Evolutionary conservation across 495 filamentous ascomycete genomes (phyloP).

Genomic region (Hyaloscypha bicolor): DNA sequence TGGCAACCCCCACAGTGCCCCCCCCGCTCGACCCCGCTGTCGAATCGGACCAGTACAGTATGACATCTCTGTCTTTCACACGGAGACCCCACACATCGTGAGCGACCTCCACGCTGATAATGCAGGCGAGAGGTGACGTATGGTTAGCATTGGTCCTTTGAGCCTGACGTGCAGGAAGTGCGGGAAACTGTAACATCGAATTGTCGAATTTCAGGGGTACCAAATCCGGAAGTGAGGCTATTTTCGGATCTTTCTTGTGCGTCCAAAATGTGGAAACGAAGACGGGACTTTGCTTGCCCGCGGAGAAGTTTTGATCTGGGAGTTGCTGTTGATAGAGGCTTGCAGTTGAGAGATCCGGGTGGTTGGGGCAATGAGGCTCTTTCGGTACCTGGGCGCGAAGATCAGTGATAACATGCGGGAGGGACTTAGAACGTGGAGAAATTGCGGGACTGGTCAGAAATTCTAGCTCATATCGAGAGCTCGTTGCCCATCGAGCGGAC

Average conservation of each 20-base stretch:
- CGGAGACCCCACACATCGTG: constrained; percentile 5
- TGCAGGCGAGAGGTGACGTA: neutral
- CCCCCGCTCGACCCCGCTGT: constrained; percentile 1
- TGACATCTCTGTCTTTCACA: constrained; percentile 6
- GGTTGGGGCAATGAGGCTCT: neutral
- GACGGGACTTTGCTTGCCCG: neutral
- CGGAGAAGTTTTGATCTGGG: neutral
- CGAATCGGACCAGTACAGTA: constrained; percentile 6
- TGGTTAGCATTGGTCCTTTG: neutral
- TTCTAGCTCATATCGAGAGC: too few relatives aligned
- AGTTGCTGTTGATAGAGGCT: neutral
- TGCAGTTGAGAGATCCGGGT: neutral
- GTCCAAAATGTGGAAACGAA: neutral
- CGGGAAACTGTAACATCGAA: too few relatives aligned
- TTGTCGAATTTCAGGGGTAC: neutral
- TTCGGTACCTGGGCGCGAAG: neutral
- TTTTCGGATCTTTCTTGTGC: neutral
- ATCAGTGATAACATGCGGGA: neutral
- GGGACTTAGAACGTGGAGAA: neutral
- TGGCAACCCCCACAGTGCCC: neutral
- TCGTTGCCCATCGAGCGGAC: too few relatives aligned
- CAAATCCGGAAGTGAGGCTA: neutral
- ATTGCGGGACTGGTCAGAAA: neutral
- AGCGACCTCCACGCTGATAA: constrained; percentile 10
- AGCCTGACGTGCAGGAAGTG: neutral